Conservation (phyloP, 495 filamentous ascomycete species). For the Physcia stellaris region DNA sequence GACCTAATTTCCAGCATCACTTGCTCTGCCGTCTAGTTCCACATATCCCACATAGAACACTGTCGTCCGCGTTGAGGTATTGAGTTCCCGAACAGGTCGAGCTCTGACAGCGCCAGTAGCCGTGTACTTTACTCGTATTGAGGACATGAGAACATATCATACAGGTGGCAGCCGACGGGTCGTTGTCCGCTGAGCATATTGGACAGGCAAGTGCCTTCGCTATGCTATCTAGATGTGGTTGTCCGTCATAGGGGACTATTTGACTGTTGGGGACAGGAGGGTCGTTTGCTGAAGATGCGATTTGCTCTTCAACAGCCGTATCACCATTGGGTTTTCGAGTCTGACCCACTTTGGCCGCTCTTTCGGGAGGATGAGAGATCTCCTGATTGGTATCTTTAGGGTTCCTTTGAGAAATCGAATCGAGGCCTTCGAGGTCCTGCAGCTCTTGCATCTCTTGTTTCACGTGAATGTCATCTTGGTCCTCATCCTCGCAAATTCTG, state of each 20-base stretch:
- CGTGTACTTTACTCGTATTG: constrained; percentile 28
- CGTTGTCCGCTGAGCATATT: constrained; percentile 51
- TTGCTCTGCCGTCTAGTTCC: too few relatives aligned
- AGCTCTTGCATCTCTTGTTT: constrained; percentile 50
- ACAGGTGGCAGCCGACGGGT: constrained; percentile 36
- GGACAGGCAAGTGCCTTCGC: constrained; percentile 27
- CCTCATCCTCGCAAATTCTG: constrained; percentile 59
- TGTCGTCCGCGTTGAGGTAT: constrained; percentile 54
- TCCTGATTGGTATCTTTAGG: background rate
- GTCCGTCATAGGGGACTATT: too few relatives aligned
- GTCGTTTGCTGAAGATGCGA: background rate
- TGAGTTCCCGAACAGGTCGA: constrained; percentile 32
- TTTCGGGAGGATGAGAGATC: background rate
- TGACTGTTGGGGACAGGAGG: background rate
- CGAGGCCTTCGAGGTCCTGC: constrained; percentile 16
- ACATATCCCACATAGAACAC: constrained; percentile 52
- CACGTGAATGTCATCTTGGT: constrained; percentile 43
- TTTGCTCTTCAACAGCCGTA: background rate
- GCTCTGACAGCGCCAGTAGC: constrained; percentile 47
- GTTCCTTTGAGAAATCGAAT: background rate
- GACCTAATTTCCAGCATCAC: too few relatives aligned
- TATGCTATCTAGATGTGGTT: background rate
- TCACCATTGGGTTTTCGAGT: background rate
- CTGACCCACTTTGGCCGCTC: background rate
- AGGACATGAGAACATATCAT: constrained; percentile 53